Evolutionary conservation across 1,139 yeast genomes (phyloP), one percentile per base, ranked within the genome.

Genomic region (Suhomyces ambrosiae): DNA sequence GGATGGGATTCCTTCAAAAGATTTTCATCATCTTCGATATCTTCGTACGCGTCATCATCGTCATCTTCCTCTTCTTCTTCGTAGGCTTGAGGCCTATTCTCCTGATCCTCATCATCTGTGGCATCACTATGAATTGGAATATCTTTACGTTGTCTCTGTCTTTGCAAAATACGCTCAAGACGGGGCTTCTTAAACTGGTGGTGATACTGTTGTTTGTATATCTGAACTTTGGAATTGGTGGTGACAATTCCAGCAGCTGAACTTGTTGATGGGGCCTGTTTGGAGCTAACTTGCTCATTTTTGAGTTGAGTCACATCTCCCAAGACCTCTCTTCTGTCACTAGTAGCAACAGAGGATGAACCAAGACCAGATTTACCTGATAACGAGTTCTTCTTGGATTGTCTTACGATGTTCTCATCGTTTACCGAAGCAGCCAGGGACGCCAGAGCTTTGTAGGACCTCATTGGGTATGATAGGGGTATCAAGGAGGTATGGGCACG

Each of bases 241-340:
- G 44, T 31, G 39, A 38, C 30, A 34, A 32, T 41, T 32, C 32
- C 43, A 35, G 21, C 21, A 5, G 8, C 21, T 38, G 45, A 35
- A 40, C 46, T 35, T 32, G 40, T 24, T 27, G 36, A 13, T 28
- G 31, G 17, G 9, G 32, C 27, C 3, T 12, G 16, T 16, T 33
- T 40, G 14, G 38, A 21, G 5, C 19, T 13, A 9, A 23, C n/a
- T 17, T 33, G 32, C 18, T 43, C 47, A 17, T 44, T 40, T 29
- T 43, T 42, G 23, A 38, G 53, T 32, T 55, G 53, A 1, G 68
- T 63, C 16, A 63, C 50, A 41, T 64, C 69, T 27, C 60, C 56
- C 42, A 64, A 61, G 9, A 56, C 68, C 38, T 61, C 66, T 39
- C 69, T 52, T 18, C 23, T 35, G n/a, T 40, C 43, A 16, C 28